Evolutionary conservation across 2,329 filamentous ascomycete genomes (phyloP).

Genomic region (Colletotrichum filicis): DNA sequence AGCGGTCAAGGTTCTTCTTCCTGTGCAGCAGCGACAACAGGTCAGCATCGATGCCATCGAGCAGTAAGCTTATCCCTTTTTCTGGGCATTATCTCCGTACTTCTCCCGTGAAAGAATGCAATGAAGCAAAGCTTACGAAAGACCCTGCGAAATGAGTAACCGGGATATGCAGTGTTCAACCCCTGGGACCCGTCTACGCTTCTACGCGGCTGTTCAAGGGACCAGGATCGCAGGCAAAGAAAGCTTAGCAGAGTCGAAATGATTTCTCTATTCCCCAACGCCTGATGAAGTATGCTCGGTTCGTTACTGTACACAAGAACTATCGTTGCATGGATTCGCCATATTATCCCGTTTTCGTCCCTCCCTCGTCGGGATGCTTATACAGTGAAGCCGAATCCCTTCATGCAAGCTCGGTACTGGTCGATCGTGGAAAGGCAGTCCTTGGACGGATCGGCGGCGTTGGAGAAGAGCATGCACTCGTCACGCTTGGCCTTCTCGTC

Average conservation of each 20-base stretch:
- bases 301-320: slow-evolving; percentile 33
- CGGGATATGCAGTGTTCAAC: too few species aligned
- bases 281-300: slow-evolving; percentile 31
- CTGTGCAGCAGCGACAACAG: too few species aligned
- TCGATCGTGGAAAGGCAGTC: slow-evolving; percentile 87
- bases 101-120: too few species aligned
- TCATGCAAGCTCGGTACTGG: slow-evolving; percentile 92
- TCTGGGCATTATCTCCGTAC: too few species aligned
- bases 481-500: slow-evolving; percentile 92
- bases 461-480: slow-evolving; percentile 99
- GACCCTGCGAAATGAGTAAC: too few species aligned
- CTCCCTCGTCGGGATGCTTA: too few species aligned
- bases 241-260: slow-evolving; percentile 19
- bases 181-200: too few species aligned
- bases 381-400: slow-evolving; percentile 87
- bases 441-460: slow-evolving; percentile 80
- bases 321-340: slow-evolving; percentile 26
- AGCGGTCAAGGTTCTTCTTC: background rate
- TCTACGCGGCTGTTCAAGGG: background rate
- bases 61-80: too few species aligned
- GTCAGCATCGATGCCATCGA: too few species aligned
- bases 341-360: too few species aligned
- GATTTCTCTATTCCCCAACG: slow-evolving; percentile 34
- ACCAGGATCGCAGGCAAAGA: background rate
- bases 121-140: too few species aligned